Conservation (phyloP, 2,329 filamentous ascomycete genomes). For the Stylonectria norvegica region DNA sequence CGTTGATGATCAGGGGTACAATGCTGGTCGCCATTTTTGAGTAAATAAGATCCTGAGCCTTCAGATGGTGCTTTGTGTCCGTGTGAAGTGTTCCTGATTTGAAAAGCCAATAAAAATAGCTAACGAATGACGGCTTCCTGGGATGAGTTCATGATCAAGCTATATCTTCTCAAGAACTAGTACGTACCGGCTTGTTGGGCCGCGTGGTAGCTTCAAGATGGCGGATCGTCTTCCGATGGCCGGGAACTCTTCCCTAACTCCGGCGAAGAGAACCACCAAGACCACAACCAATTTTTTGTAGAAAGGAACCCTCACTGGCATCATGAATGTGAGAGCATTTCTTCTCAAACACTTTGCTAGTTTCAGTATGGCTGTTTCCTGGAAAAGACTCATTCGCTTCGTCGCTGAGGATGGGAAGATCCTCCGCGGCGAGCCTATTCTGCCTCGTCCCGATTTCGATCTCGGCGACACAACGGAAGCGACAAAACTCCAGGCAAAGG, state of each 20-base stretch:
- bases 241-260: not conserved
- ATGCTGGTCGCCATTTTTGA: slow-evolving; percentile 2
- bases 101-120: too few species aligned
- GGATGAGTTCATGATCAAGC: too few species aligned
- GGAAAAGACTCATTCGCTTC: not conserved
- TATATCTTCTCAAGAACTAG: too few species aligned
- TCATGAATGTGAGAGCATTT: not conserved
- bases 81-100: too few species aligned
- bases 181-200: too few species aligned
- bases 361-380: not conserved
- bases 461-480: not conserved
- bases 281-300: too few species aligned
- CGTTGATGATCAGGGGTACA: slow-evolving; percentile 8
- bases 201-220: not conserved
- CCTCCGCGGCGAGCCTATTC: not conserved
- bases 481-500: not conserved
- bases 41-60: not conserved
- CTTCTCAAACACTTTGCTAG: too few species aligned
- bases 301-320: too few species aligned
- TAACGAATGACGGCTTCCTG: too few species aligned
- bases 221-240: not conserved
- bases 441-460: not conserved
- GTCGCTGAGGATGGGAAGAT: not conserved
- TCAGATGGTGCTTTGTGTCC: too few species aligned
- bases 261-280: too few species aligned